Conservation (phyloP, 1,284 basidiomycete species). For the Rhodotorula sp. region DNA sequence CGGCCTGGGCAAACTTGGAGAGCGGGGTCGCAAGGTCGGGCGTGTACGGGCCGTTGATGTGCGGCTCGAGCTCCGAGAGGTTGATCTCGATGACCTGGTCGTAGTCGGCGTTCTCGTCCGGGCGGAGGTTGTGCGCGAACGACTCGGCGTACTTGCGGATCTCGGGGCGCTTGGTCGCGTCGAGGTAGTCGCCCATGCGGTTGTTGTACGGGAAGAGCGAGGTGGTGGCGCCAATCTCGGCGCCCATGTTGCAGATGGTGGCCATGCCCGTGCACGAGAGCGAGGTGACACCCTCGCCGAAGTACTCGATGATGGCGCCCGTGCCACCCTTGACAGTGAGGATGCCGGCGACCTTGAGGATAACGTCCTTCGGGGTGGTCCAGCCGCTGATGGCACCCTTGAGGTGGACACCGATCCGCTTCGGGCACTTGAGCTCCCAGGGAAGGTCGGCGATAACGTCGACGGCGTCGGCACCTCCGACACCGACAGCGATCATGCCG, state of each 20-base stretch:
- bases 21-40: constrained; percentile 94
- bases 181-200: constrained; percentile 90
- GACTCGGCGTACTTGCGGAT: constrained; percentile 87
- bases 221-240: constrained; percentile 98
- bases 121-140: constrained; percentile 88
- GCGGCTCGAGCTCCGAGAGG: constrained; percentile 93
- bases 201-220: constrained; percentile 98
- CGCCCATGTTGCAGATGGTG: constrained; percentile 99
- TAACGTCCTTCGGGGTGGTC: constrained; percentile 98
- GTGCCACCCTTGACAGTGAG: constrained; percentile 98
- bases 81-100: constrained; percentile 94
- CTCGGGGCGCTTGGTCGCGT: constrained; percentile 84
- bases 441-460: constrained; percentile 97
- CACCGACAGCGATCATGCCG: constrained; percentile 98
- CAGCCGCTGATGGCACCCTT: constrained; percentile 94
- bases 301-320: constrained; percentile 95
- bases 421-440: constrained; percentile 99
- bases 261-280: constrained; percentile 99
- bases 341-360: constrained; percentile 95
- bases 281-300: constrained; percentile 88
- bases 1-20: constrained; percentile 89
- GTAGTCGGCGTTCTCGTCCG: constrained; percentile 88
- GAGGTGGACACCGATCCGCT: constrained; percentile 96
- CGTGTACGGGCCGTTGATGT: constrained; percentile 99
- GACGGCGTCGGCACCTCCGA: constrained; percentile 98